Base-by-base conservation (phyloP, 208 protist genomes). In the Naegleria gruberi region DNA sequence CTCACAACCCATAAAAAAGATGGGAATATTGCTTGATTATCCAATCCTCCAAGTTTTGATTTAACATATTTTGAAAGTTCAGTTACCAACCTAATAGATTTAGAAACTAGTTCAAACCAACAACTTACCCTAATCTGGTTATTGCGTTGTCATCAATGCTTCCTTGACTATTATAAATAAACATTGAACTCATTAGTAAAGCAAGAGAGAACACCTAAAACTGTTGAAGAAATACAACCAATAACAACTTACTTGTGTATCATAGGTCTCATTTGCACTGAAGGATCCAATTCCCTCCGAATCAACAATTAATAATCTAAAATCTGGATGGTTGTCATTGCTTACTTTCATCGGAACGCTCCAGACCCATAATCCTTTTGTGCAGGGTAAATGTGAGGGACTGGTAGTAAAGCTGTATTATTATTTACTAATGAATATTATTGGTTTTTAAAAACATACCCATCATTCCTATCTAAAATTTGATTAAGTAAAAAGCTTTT, bases 301-400 rank as follows among this genome's bases (percentile, higher is more conserved):
- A 41, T 92, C 91, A 23, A 92, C 42, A 4, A 92, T 41, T 73
- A 92, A 89, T 8, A 92, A n/a, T 37, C 15, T 82, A 47, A 83
- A 73, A 82, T 41, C 19, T 10, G 17, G 17, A 51, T 77, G 15
- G 46, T 51, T 34, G 30, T 46, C n/a, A 10, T 81, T 74, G 8
- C 1, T 15, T 6, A 46, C 41, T 40, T 51, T 40, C 5, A 90
- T 82, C 26, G 65, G 51, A 19, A 41, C 90, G 6, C 84, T 34
- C 92, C 92, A 93, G 47, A 91, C 45, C 90, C 91, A 93, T n/a
- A 93, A 91, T 30, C 92, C 92, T 81, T 91, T 89, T 7, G 92
- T 93, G 57, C 91, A 92, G 10, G 92, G 83, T n/a, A 91, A 30
- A n/a, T 92, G 85, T 1, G 45, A 89, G 19, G 45, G 37, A 46